phyloP scores from a whole-genome alignment of 768 basidiomycete species.

The Kwoniella newhampshirensis region DNA sequence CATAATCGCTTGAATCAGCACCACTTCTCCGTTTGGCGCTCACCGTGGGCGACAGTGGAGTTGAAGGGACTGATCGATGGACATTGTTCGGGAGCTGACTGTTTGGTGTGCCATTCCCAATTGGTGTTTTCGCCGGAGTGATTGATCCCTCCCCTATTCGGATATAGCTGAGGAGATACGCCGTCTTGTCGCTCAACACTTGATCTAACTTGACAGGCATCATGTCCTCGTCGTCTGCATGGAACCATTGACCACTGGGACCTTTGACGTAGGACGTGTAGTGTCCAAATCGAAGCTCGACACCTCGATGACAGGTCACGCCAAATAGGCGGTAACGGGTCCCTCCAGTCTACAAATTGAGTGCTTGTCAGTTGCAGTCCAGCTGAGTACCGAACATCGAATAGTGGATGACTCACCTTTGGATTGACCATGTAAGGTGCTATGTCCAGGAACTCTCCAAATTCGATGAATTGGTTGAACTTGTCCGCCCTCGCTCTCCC shows the following conservation, averaged over 20 bases:
- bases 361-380: slow-evolving; percentile 46
- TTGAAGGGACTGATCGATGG: background rate
- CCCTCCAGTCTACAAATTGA: slow-evolving; percentile 51
- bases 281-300: slow-evolving; percentile 91
- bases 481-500: slow-evolving; percentile 74
- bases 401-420: slow-evolving; percentile 53
- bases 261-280: slow-evolving; percentile 84
- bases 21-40: slow-evolving; percentile 3
- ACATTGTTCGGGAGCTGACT: background rate
- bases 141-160: slow-evolving; percentile 48
- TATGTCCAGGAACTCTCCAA: slow-evolving; percentile 71
- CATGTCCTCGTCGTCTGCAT: slow-evolving; percentile 91
- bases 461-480: slow-evolving; percentile 72
- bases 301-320: slow-evolving; percentile 87
- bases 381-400: background rate
- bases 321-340: slow-evolving; percentile 84
- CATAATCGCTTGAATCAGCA: slow-evolving; percentile 4
- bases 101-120: background rate
- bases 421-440: slow-evolving; percentile 79
- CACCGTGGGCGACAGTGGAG: background rate
- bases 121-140: slow-evolving; percentile 1
- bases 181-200: slow-evolving; percentile 69
- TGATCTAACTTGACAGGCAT: slow-evolving; percentile 52
- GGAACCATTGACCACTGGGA: slow-evolving; percentile 71
- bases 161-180: slow-evolving; percentile 92